Evolutionary conservation across 2,329 filamentous ascomycete genomes (phyloP).

Genomic region (Bipolaris oryzae): DNA sequence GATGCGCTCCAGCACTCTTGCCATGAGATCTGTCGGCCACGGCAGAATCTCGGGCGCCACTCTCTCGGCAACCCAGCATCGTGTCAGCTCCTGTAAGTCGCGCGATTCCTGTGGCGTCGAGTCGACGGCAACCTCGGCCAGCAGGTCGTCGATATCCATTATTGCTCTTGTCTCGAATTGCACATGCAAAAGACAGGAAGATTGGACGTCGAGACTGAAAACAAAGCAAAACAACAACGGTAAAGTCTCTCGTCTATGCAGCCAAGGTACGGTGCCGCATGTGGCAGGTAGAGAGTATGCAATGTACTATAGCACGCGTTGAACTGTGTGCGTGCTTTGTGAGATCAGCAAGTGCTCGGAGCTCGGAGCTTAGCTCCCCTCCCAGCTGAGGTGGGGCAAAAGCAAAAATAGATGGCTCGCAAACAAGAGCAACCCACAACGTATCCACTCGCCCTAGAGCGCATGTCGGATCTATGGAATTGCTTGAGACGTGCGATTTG

Average conservation of each 20-base stretch:
- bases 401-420: not conserved
- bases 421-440: not conserved
- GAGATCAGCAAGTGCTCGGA: not conserved
- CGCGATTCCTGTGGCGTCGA: conserved; percentile 62
- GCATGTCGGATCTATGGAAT: too few relatives aligned
- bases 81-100: conserved; percentile 87
- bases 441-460: too few relatives aligned
- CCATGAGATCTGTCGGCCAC: conserved; percentile 77
- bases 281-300: not conserved
- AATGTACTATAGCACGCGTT: not conserved
- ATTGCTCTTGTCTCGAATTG: not conserved
- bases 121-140: conserved; percentile 56
- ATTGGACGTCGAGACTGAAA: too few relatives aligned
- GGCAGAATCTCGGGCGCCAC: conserved; percentile 86
- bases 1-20: conserved; percentile 72
- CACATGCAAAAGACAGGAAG: not conserved
- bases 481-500: not conserved
- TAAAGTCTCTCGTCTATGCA: not conserved
- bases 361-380: conserved; percentile 2
- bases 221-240: not conserved
- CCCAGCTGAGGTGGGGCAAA: conserved; percentile 2
- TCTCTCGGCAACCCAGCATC: conserved; percentile 91
- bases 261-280: not conserved
- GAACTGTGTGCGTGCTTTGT: not conserved
- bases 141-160: conserved; percentile 60